Evolutionary conservation across 2,329 filamentous ascomycete genomes (phyloP), one percentile per base, ranked within the genome.

Genomic region (Aureobasidium sp.): DNA sequence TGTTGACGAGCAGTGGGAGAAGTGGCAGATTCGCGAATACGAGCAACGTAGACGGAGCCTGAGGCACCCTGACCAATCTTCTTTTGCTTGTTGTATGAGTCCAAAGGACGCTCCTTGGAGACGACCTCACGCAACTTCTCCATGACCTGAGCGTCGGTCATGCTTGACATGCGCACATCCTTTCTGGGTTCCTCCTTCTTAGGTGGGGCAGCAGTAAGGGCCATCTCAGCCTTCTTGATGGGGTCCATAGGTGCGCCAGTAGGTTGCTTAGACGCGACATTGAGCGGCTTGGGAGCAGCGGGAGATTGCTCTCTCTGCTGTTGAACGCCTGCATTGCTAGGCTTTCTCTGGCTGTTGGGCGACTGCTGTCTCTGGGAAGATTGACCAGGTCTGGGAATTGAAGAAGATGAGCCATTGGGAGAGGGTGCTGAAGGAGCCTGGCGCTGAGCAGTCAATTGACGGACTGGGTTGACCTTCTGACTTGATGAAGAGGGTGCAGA

Each of bases 1-100:
- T 97, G 78, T 58, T 91, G 86, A 64, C 87, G 85, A 27, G 93
- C 93, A 66, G 90, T 84, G 16, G 81, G 76, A n/a, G 91, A 95
- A n/a, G 86, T 83, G 2, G 93, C 90, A 62, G 83, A 87, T 71
- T 96, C 90, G 75, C 94, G 94, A 65, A 99, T 90, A 72, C 95
- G 94, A 66, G 94, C 94, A 65, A 99, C 93, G 71, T 99, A 99
- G 50, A 99, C 94, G 27, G 93, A 97, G 62, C 94, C 94, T 64
- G 94, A 99, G 61, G 94, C 94, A 76, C 94, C 94, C 75, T 99
- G 94, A 25, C 94, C 94, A 75, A 99, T 97, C 83, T 99, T 99
- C 83, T 97, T 97, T 77, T 97, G 94, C 80, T 99, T 99, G 70
- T 92, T 93, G 79, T 99, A 99, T 29, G 92, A 96, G 67, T 96